These are phyloP conservation scores for Rosa rugosa DNA, from an alignment of 306 rosid genomes.

Conservation along the genomic window DNA sequence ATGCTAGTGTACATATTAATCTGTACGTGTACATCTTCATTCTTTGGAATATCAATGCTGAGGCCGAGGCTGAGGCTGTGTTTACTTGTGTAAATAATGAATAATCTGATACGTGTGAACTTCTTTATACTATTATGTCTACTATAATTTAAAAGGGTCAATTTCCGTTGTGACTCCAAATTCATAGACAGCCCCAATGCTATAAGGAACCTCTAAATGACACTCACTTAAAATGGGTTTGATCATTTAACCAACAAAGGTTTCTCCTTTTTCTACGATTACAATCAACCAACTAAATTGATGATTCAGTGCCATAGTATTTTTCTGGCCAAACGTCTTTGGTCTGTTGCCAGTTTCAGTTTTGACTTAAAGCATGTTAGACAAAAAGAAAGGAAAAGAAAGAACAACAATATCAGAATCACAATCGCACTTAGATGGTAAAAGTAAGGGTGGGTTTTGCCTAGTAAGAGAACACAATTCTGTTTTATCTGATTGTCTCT, in stretches of 20 bases:
- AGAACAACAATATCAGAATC: no score
- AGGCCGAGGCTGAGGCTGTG: background rate
- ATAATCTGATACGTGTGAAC: background rate
- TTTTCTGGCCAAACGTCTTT: background rate
- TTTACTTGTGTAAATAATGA: slow-evolving; percentile 9
- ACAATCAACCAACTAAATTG: background rate
- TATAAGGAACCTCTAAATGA: background rate
- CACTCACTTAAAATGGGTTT: no score
- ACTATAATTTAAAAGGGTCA: background rate
- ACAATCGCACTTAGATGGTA: no score
- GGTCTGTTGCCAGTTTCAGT: background rate
- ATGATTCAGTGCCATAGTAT: background rate
- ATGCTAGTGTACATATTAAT: slow-evolving; percentile 29
- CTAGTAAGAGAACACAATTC: no score
- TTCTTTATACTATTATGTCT: background rate
- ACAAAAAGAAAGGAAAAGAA: no score
- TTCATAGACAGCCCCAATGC: background rate
- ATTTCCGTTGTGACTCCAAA: background rate
- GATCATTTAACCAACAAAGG: background rate
- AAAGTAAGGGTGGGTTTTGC: no score
- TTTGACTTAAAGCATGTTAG: no score
- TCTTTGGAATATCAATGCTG: slow-evolving; percentile 26
- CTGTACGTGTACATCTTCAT: slow-evolving; percentile 31
- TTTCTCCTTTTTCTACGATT: background rate
- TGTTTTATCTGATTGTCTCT: no score